Percentiles rank a stretch among this genome's conserved stretches.
These are phyloP conservation scores for Falciphora oryzae DNA, from an alignment of 2,329 filamentous ascomycete genomes.

Conservation along the genomic window DNA sequence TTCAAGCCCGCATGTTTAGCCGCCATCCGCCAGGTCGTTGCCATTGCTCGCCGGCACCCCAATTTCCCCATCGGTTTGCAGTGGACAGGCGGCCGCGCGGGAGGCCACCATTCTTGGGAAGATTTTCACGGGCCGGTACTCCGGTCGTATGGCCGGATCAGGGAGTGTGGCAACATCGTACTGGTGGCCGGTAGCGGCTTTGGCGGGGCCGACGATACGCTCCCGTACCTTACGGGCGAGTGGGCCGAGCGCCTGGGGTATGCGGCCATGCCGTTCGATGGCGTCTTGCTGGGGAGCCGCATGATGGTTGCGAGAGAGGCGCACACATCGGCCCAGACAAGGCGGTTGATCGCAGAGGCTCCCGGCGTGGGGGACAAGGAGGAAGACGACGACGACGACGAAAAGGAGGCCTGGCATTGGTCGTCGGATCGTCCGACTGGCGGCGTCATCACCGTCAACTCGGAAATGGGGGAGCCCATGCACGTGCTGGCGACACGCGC, in stretches of 20 bases:
- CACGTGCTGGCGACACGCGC: conserved; percentile 97
- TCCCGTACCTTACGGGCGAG: conserved; percentile 81
- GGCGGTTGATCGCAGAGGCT: conserved; percentile 84
- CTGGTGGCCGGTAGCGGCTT: conserved; percentile 89
- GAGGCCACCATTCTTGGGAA: conserved; percentile 90
- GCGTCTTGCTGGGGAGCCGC: conserved; percentile 82
- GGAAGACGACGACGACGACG: conserved; percentile 61
- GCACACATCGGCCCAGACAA: conserved; percentile 78
- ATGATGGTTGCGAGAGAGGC: conserved; percentile 95
- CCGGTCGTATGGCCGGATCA: conserved; percentile 84
- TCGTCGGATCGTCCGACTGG: no score
- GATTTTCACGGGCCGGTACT: conserved; percentile 91
- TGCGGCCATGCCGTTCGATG: conserved; percentile 93
- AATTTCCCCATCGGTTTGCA: conserved; percentile 85
- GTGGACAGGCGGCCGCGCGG: conserved; percentile 91
- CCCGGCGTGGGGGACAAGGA: conserved; percentile 72
- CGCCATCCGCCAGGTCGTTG: conserved; percentile 82
- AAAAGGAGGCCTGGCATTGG: background rate
- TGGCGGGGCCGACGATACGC: conserved; percentile 82
- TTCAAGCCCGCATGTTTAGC: conserved; percentile 92
- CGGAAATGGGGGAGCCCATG: conserved; percentile 98
- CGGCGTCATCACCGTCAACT: conserved; percentile 92
- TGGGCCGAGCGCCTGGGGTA: conserved; percentile 86
- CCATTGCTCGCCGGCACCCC: conserved; percentile 87
- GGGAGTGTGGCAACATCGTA: conserved; percentile 79